Base-by-base conservation (phyloP, 2,329 filamentous ascomycete species). In the Paradendryphiella salina region DNA sequence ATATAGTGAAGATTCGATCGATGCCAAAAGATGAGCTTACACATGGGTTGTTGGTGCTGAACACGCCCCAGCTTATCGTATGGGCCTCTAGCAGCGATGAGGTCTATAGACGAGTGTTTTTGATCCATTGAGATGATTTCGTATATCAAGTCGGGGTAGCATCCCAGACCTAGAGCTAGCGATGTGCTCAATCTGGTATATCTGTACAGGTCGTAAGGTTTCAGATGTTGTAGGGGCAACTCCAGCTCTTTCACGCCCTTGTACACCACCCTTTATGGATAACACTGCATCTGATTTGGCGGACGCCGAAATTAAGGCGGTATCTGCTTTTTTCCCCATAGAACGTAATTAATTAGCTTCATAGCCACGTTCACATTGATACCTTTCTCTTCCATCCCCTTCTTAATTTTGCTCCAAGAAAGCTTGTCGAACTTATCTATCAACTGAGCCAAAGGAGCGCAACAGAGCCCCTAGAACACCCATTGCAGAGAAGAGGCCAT, bases 11-110 rank as follows among this genome's bases (percentile, higher is more conserved):
- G 66, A 96, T 96, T 60, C 90, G 85, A 73, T 96, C 90, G 37
- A 96, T 88, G 50, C 91, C 90, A 69, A 96, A 96, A 1, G 90
- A 95, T 60, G 94, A 87, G 57, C 88, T 88, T 5, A 91, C 87
- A 60, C 88, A 91, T n/a, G 88, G 90, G 40, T 96, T 88, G 70
- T 90, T 84, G 76, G 85, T 85, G 44, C 83, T 85, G 78, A 94
- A 96, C 88, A 94, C 95, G 75, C 88, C 87, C 90, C 5, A 96
- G 82, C 66, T 92, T 87, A 73, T 96, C 90, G 73, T 96, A 96
- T 54, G 90, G 37, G 11, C 50, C 46, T 15, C 41, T 17, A 85
- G 40, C 90, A 88, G 69, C 89, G 89, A 13, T 33, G 71, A 72
- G 37, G 80, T 57, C 28, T 8, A 53, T 18, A 5, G 21, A 28